Percentiles rank a stretch among this genome's conserved stretches.
Evolutionary conservation across 2,329 filamentous ascomycete species (phyloP).

Genomic region (Lachnellula occidentalis): DNA sequence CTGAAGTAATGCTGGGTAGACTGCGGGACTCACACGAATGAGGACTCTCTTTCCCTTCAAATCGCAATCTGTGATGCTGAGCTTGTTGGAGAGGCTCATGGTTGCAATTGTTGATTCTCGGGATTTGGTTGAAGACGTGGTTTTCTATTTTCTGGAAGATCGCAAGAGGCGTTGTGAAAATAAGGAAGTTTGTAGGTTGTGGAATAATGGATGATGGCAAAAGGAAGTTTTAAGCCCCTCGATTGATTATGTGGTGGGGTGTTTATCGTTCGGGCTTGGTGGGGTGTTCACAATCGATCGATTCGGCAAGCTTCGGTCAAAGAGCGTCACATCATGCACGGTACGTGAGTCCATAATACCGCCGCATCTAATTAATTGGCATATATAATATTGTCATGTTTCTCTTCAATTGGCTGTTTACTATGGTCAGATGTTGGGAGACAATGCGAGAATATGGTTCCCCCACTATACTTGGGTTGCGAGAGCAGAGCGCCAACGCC

Average conservation of each 20-base stretch:
- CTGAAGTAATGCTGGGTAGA: not conserved
- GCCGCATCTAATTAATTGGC: not conserved
- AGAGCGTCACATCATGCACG: not conserved
- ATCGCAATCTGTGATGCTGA: slow-evolving; percentile 92
- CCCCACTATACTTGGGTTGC: too few relatives aligned
- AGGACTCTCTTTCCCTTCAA: slow-evolving; percentile 97
- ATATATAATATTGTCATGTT: not conserved
- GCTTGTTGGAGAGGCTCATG: slow-evolving; percentile 99
- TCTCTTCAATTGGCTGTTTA: too few relatives aligned
- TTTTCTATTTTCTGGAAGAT: not conserved
- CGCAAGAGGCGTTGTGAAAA: slow-evolving; percentile 1
- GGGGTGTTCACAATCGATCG: not conserved
- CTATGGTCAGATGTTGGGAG: too few relatives aligned
- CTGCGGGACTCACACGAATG: slow-evolving; percentile 68
- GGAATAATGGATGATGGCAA: slow-evolving; percentile 12
- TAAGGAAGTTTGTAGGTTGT: slow-evolving; percentile 10
- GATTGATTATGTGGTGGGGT: slow-evolving; percentile 1
- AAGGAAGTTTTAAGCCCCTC: slow-evolving; percentile 15
- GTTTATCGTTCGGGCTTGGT: not conserved
- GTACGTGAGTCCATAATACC: not conserved
- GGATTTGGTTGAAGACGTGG: not conserved
- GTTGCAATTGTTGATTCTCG: slow-evolving; percentile 31
- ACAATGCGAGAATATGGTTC: too few relatives aligned
- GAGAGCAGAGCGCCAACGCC: too few relatives aligned
- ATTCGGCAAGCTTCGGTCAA: not conserved